Conservation (phyloP, 768 basidiomycete species). For the Termitomyces titanicus region DNA sequence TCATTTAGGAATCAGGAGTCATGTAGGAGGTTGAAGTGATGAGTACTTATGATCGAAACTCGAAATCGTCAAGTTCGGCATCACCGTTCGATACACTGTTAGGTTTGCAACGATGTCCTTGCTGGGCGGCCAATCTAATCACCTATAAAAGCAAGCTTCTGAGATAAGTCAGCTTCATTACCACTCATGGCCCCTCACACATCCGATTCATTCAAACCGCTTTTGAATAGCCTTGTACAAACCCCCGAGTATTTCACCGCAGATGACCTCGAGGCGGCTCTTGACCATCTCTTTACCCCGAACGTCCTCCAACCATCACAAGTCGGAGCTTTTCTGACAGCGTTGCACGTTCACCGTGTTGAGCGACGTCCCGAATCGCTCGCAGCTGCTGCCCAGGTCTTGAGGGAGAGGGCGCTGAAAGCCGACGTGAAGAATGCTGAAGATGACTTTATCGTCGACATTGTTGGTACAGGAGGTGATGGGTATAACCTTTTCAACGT, state of each 20-base stretch:
- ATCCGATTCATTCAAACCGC: constrained; percentile 60
- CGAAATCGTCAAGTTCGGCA: not conserved
- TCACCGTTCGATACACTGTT: not conserved
- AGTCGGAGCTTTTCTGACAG: constrained; percentile 87
- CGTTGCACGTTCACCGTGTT: constrained; percentile 74
- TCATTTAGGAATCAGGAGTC: no score
- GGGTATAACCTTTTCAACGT: constrained; percentile 97
- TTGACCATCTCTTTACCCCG: constrained; percentile 72
- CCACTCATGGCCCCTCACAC: constrained; percentile 21
- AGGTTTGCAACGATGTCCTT: no score
- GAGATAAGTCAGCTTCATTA: not conserved
- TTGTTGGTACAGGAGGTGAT: constrained; percentile 94
- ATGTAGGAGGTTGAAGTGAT: no score
- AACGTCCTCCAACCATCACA: constrained; percentile 65
- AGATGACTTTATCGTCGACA: constrained; percentile 68
- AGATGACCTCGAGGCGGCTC: constrained; percentile 66
- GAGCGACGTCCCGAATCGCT: constrained; percentile 77
- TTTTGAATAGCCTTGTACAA: constrained; percentile 75
- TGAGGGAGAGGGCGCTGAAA: constrained; percentile 64
- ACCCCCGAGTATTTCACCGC: constrained; percentile 81
- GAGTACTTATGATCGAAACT: no score
- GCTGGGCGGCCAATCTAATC: not conserved
- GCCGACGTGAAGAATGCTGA: constrained; percentile 56
- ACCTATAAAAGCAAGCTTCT: not conserved
- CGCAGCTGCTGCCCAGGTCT: constrained; percentile 71